Evolutionary conservation across 495 filamentous ascomycete species (phyloP), one percentile per base, ranked within the genome.

Genomic region (Penicillium argentinense): DNA sequence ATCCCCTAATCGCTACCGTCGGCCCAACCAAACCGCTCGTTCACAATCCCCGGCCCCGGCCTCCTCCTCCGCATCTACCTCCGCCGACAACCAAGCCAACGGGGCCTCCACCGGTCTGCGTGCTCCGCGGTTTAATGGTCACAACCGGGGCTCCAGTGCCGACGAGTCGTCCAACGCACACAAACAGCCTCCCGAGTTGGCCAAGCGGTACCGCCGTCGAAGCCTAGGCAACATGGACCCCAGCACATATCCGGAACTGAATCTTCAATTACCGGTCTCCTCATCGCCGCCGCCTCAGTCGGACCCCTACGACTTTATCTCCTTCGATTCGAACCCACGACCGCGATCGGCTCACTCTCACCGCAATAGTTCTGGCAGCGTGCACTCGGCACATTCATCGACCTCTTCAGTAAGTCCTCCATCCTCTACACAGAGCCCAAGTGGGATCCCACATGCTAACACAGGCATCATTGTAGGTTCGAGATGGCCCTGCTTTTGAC

Each of bases 181-280:
- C 49, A 63, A 60, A 33, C 41, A 60, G 38, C 59, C 67, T 36
- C 71, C 78, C 13, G 89, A 92, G 37, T 72, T 83, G 39, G 80
- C 85, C 8, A 88, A 88, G 64, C 79, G 86, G 50, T 88, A 90
- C 69, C 76, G 91, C 50, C 80, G 91, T 57, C 79, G 90, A 43
- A 96, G 91, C 62, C 79, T 91, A 73, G 87, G 88, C 44, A 87
- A 80, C 37, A 78, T 95, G 56, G 89, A 93, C 68, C 80, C 82
- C 55, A 57, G 62, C 39, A 67, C 62, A 33, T 65, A 68, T 36
- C 64, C 69, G 6, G 66, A 64, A 43, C 46, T 71, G n/a, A 62
- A 73, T 28, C 57, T 71, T 13, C 64, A 69, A 39, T 39, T 72
- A 34, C 67, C 68, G 1, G 21, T 32, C 3, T 17, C 52, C 0